Percentiles rank a stretch among this genome's conserved stretches.
phyloP scores from a whole-genome alignment of 305 asterid genomes.

The Solanum hybrid region DNA sequence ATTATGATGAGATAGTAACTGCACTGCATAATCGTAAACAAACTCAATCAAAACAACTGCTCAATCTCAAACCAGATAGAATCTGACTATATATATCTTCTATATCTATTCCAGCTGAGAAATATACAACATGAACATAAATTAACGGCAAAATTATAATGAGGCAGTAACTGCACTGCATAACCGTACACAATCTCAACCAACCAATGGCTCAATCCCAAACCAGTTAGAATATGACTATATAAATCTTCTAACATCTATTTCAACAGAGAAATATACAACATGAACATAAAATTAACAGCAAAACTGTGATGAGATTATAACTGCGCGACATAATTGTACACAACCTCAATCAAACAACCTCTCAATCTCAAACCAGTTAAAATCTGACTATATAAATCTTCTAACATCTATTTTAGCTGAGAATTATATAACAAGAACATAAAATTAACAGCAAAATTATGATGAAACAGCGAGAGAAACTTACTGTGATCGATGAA shows the following conservation, averaged over 20 bases:
- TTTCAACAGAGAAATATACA: not conserved
- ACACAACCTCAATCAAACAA: not conserved
- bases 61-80: not conserved
- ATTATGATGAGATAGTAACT: not conserved
- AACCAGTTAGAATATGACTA: not conserved
- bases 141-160: not conserved
- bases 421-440: not conserved
- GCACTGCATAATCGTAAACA: not conserved
- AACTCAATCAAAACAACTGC: not conserved
- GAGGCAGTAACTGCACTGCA: not conserved
- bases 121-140: not conserved
- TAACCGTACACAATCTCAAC: not conserved
- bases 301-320: not conserved
- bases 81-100: not conserved
- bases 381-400: not conserved
- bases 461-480: not conserved
- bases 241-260: not conserved
- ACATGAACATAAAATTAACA: not conserved
- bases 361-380: not conserved
- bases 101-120: not conserved
- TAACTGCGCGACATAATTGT: not conserved
- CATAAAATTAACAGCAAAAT: not conserved
- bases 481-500: slow-evolving; percentile 80
- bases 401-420: not conserved
- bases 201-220: not conserved